These are phyloP conservation scores for Stentor roeselii DNA, from an alignment of 73 alveolate species.

Conservation along the genomic window DNA sequence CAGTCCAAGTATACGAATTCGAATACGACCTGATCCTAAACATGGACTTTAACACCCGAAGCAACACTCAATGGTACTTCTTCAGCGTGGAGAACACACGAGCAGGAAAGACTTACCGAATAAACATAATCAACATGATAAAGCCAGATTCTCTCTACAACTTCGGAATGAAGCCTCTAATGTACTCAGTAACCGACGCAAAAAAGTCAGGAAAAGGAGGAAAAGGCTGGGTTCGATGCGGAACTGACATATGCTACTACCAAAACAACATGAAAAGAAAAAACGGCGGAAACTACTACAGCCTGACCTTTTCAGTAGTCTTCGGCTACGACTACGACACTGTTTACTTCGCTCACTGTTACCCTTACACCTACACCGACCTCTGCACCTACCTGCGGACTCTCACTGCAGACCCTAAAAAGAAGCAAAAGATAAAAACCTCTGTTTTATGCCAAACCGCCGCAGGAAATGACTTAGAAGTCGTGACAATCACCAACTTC, in stretches of 20 bases:
- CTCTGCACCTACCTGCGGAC: constrained; percentile 78
- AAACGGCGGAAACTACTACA: constrained; percentile 72
- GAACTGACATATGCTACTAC: constrained; percentile 83
- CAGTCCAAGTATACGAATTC: constrained; percentile 67
- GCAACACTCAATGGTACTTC: constrained; percentile 99
- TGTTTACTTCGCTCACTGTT: constrained; percentile 96
- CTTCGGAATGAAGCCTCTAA: constrained; percentile 87
- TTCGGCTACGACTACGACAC: constrained; percentile 95
- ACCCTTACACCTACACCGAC: constrained; percentile 98
- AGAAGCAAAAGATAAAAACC: constrained; percentile 52
- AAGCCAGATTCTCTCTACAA: constrained; percentile 95
- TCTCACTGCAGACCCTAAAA: constrained; percentile 58
- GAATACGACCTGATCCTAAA: constrained; percentile 95
- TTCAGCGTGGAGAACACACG: constrained; percentile 93
- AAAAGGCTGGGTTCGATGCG: constrained; percentile 80
- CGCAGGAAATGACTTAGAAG: constrained; percentile 65
- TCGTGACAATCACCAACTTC: constrained; percentile 43
- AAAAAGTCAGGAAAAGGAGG: constrained; percentile 35
- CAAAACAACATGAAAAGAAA: constrained; percentile 55
- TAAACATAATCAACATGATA: constrained; percentile 98
- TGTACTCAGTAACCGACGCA: constrained; percentile 63
- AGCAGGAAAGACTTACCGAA: constrained; percentile 43
- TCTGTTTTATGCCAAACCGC: constrained; percentile 70
- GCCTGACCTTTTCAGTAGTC: constrained; percentile 92
- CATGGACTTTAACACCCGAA: constrained; percentile 98